Base-by-base conservation (phyloP, 352 stramenopile genomes). In the Phytophthora vignae region DNA sequence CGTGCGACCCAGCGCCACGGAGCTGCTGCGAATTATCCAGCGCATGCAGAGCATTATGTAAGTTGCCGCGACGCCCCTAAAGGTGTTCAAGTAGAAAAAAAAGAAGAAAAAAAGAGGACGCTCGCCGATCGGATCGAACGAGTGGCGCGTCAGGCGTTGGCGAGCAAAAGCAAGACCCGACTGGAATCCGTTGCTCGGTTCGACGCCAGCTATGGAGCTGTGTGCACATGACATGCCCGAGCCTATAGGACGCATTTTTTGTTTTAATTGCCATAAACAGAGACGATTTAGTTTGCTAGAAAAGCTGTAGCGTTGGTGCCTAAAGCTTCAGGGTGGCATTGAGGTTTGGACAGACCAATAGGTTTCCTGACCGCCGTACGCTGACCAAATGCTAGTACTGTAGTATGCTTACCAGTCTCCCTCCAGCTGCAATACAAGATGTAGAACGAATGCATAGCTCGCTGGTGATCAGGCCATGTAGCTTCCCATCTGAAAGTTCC, bases 11-110 rank as follows among this genome's bases (percentile, higher is more conserved):
- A 84, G 89, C 55, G 87, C 89, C 38, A 65, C 69, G 36, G 87
- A 96, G 64, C 71, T 96, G 54, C 73, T 94, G 56, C 76, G 71
- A 36, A 78, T 94, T 60, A 90, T 96, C 57, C 81, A 90, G 59
- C 66, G 71, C 49, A 81, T 90, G 53, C 74, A 90, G 60, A 77
- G 77, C 19, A 74, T 86, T 58, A 77, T 90, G 76, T 90, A 84
- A 83, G 62, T 59, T 68, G 53, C 55, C 64, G 50, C 22, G 38
- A 52, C 57, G 33, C 25, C 42, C 31, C 22, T n/a, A 67, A 58
- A 64, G 19, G 14, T 60, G 31, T 22, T 60, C n/a, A 55, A 58
- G 55, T 73, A 69, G 50, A 67, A 59, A 59, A 64, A 67, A 15
- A 59, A 4, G 25, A 52, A 9, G 29, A 2, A 25, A 54, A 64